phyloP scores from a whole-genome alignment of 2,329 filamentous ascomycete species.

The Monosporascus ibericus region DNA sequence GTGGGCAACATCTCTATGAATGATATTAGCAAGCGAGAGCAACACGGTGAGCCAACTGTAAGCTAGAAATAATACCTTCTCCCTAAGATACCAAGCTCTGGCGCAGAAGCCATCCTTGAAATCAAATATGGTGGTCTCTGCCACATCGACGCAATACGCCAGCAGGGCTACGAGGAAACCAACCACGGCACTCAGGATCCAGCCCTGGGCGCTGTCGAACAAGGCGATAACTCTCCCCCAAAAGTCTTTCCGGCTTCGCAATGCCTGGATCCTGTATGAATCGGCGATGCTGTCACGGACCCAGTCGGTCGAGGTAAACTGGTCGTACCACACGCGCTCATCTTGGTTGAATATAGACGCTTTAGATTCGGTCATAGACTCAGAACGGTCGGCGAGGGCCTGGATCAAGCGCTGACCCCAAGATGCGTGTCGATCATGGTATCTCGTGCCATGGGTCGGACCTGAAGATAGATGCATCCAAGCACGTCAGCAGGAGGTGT shows the following conservation, averaged over 20 bases:
- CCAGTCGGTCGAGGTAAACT: slow-evolving; percentile 97
- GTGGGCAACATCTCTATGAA: slow-evolving; percentile 47
- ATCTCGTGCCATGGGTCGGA: slow-evolving; percentile 25
- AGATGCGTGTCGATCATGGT: slow-evolving; percentile 54
- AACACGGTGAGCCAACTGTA: not conserved
- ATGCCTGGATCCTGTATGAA: slow-evolving; percentile 77
- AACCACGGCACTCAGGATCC: slow-evolving; percentile 87
- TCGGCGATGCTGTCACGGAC: slow-evolving; percentile 96
- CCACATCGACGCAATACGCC: slow-evolving; percentile 84
- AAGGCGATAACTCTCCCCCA: slow-evolving; percentile 70
- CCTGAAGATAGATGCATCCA: slow-evolving; percentile 8
- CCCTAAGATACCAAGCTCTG: slow-evolving; percentile 64
- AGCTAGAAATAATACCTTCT: slow-evolving; percentile 44
- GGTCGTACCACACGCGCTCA: slow-evolving; percentile 96
- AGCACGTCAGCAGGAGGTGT: not conserved
- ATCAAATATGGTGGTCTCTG: slow-evolving; percentile 81
- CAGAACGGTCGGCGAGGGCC: slow-evolving; percentile 53
- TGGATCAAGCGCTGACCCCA: slow-evolving; percentile 56
- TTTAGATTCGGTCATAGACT: slow-evolving; percentile 58
- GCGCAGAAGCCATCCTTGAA: slow-evolving; percentile 84
- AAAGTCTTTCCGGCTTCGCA: slow-evolving; percentile 76
- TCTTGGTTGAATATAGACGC: slow-evolving; percentile 59
- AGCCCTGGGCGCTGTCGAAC: slow-evolving; percentile 86
- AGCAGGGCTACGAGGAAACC: slow-evolving; percentile 78
- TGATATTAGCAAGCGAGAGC: slow-evolving; percentile 7